Base-by-base conservation (phyloP, 2,329 filamentous ascomycete species). In the Beauveria caledonica region DNA sequence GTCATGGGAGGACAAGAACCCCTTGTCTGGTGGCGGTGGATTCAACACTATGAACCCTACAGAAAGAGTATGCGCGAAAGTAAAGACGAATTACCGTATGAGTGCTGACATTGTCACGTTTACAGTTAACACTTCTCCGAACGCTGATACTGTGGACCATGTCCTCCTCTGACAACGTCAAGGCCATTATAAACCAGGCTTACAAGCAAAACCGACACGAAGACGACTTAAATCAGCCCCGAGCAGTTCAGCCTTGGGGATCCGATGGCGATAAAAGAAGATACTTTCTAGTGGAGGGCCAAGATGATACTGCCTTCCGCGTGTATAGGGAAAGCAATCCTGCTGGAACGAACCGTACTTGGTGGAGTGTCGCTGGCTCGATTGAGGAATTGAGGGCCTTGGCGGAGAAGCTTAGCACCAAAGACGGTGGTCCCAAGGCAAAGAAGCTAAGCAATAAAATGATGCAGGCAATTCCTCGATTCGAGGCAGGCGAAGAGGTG, bases 251-350 rank as follows among this genome's bases (percentile, higher is more conserved):
- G 70, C 86, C 91, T 5, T 97, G 92, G 92, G 92, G 92, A 9
- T 83, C 85, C 13, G 92, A 96, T 71, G 90, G 89, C 64, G 87
- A 96, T 67, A 96, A 94, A 78, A 86, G 94, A 60, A 86, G 92
- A 62, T 99, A 97, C 74, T 99, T 89, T 78, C 79, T 99, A 52
- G 84, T 99, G 63, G 94, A 99, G 74, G 94, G 94, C 13, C 84
- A 90, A 66, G 93, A 97, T 67, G 92, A 99, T 73, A 97, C 93
- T 3, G 84, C 89, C 63, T 99, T 99, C 73, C 85, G 94, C 64
- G 84, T 99, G 49, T 99, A 99, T 73, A 84, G 94, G 58, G 94
- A 99, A 74, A 93, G 90, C 74, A 95, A 96, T 68, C 88, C 90
- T 13, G 86, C 86, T 5, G 82, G 87, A 36, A 83, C 88, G 50